A percentile compares a stretch with the other conserved stretches of the same genome.
Evolutionary conservation across 2,329 filamentous ascomycete genomes (phyloP).

Genomic region (Botryotinia globosa): DNA sequence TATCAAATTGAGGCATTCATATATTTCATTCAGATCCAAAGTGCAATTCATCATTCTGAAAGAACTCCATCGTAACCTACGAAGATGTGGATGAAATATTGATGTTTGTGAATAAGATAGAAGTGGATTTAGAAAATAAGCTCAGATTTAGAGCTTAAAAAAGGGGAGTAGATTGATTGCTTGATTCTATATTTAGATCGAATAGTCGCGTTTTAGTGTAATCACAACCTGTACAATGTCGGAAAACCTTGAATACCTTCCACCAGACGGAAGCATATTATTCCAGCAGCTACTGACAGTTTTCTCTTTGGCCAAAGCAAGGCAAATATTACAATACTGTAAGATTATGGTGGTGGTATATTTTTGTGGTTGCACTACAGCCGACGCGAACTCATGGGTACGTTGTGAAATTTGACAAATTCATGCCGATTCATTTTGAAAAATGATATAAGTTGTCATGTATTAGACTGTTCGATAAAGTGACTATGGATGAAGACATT

Average conservation of each 20-base stretch:
- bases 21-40: not conserved
- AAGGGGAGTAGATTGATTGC: not conserved
- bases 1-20: not conserved
- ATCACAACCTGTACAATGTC: accelerated
- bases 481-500: too few species aligned
- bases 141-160: too few species aligned
- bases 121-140: accelerated
- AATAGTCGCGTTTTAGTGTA: not conserved
- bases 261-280: accelerated
- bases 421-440: not conserved
- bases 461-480: accelerated
- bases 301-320: not conserved
- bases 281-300: not conserved
- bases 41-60: not conserved
- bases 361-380: not conserved
- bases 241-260: accelerated
- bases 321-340: accelerated
- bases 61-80: not conserved
- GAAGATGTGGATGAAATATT: not conserved
- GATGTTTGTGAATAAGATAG: not conserved
- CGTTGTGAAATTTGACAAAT: not conserved
- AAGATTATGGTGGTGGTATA: not conserved
- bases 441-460: not conserved
- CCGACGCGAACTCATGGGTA: not conserved
- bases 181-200: not conserved